Evolutionary conservation across 2,329 filamentous ascomycete genomes (phyloP), one percentile per base, ranked within the genome.

Genomic region (Clarireedia hainanense): DNA sequence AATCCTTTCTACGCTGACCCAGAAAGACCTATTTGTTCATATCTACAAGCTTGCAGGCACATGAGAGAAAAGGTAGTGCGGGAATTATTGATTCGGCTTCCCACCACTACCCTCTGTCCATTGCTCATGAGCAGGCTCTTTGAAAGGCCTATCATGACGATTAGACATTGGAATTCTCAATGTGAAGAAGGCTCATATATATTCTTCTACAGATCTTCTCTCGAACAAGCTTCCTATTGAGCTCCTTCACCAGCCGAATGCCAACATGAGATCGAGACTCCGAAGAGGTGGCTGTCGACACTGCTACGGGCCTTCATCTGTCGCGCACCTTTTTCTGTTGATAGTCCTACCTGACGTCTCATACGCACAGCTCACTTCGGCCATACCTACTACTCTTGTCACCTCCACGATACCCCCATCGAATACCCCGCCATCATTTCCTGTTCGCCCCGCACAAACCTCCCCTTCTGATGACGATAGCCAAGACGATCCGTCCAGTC

Each of bases 401-500:
- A 57, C 57, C 50, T 59, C 59, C 1, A 46, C 48, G 36, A 47
- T n/a, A n/a, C 39, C 57, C 12, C 27, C 56, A 27, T 47, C 53
- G 40, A 42, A 55, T 24, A 36, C 40, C 36, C 47, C 55, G 20
- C 45, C 50, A 20, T 24, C 46, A 6, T 34, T 40, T 50, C 27
- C 52, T 26, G 37, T 47, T 15, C 45, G 30, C 37, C 37, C 52
- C 14, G 52, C 23, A 20, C 23, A 54, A 52, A 47, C n/a, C 27
- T 17, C 46, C 39, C 27, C 39, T 23, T 15, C 43, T 42, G 23
- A 50, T 6, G 40, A 34, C 39, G 23, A 50, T 6, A 37, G 27
- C 24, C 57, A 27, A 47, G 50, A 59, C 26, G 56, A 63, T 15
- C 42, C 65, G 45, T 60, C 63, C 30, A 65, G 74, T 58, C 75